Base-by-base conservation (phyloP, 1,139 yeast species). In the Hemisphaericaspora lyxosophila region DNA sequence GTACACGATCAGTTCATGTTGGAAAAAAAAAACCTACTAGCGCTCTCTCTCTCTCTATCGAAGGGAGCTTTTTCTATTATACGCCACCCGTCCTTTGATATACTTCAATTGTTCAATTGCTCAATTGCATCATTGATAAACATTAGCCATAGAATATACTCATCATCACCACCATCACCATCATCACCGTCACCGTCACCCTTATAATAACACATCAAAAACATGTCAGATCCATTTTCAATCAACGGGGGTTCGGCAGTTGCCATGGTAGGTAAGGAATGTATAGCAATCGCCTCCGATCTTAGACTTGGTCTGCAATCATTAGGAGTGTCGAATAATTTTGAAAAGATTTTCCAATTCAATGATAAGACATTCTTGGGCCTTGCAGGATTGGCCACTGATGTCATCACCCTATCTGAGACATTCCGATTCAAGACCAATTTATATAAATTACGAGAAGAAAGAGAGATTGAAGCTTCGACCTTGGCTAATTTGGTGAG, bases 201-300 rank as follows among this genome's bases (percentile, higher is more conserved):
- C 29, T 13, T 13, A 26, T 26, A 16, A 15, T 27, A 27, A 27
- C 17, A 27, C 4, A 27, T 13, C 14, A 31, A 17, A 38, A 44
- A 28, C 40, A 70, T 71, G 77, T 71, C 76, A 18, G 76, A 71
- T 55, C 77, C 77, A 41, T 66, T 72, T 51, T 70, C 76, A 35
- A 68, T 71, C 45, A 71, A 71, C 54, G 77, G 67, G 64, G 98
- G 99, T 65, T 78, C 96, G 44, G 96, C 96, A 43, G 95, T 94
- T 29, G 98, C 98, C 50, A 94, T 94, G 99, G 84, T 85, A 18
- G 99, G 99, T 51, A 90, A 94, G 60, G 97, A 89, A 53, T 94
- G 99, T 69, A 89, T 94, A 43, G 98, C 98, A 33, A 90, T 94
- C 54, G 99, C 97, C 12, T 83, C 94, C 54, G 99, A 94, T 66